Base-by-base conservation (phyloP, 805 yeast species). In the Wickerhamomyces strasburgensis region DNA sequence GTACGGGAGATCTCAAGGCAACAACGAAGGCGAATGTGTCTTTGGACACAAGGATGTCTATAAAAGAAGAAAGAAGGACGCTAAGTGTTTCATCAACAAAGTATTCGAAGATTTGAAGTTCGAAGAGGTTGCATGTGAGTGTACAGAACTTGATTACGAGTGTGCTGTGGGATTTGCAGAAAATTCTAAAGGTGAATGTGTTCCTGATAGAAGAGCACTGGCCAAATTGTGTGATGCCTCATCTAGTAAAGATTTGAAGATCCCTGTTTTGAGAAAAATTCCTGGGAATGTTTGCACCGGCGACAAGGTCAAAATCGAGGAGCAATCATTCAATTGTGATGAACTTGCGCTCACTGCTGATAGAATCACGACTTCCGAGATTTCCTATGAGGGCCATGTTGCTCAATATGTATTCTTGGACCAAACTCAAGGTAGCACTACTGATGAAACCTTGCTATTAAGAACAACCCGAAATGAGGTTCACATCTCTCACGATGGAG, bases 31-130 rank as follows among this genome's bases (percentile, higher is more conserved):
- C 18, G 47, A 38, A 37, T 87, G 96, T 62, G 63, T 83, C 19
- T 70, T 71, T 62, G 96, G 96, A 3, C 83, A 76, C 38, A 72
- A 64, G 43, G 85, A 81, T 45, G 69, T 65, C 38, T 80, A 76
- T 52, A 57, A 51, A 32, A 70, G 95, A 56, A 75, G 95, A 62
- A 85, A 83, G 51, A 68, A 68, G 26, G 74, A 70, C 36, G 73
- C 90, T 1, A 52, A 76, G 37, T 87, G 96, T 66, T 64, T 68
- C 11, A 52, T 61, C 15, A 64, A 63, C n/a, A 56, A 60, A 23
- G 39, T 57, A 3, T 66, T 57, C 34, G 61, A 61, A 18, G 72
- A 71, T 36, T 52, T 67, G 29, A 45, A 56, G 30, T 52, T 64
- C n/a, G 56, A 58, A 17, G 78, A 75, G 40, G 78, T 70, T 33